Conservation (phyloP, 805 yeast genomes). For the Zygoascus tannicola region DNA sequence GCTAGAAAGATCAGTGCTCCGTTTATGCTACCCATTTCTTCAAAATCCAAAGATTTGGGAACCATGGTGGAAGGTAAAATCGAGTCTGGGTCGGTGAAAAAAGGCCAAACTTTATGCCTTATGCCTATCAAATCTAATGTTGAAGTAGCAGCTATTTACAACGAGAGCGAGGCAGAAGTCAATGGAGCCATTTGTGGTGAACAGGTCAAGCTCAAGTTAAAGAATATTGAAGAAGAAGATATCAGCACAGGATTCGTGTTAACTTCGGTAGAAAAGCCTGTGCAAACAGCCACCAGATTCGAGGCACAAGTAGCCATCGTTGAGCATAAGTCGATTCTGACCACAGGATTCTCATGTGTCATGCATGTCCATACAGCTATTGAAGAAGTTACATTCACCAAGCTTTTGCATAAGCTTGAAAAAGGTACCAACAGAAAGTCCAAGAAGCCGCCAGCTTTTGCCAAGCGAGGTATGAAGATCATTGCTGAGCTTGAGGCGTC, state of each 20-base stretch:
- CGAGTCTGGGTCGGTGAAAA: slow-evolving; percentile 88
- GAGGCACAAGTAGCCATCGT: slow-evolving; percentile 97
- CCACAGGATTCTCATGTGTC: slow-evolving; percentile 94
- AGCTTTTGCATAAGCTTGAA: slow-evolving; percentile 84
- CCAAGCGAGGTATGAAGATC: slow-evolving; percentile 97
- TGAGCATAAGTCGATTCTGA: slow-evolving; percentile 86
- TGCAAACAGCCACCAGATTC: slow-evolving; percentile 79
- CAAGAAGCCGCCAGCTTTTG: slow-evolving; percentile 96
- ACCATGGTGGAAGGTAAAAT: slow-evolving; percentile 97
- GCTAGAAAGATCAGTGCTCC: slow-evolving; percentile 89
- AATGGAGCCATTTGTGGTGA: slow-evolving; percentile 90
- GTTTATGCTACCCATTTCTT: slow-evolving; percentile 91
- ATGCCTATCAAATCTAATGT: slow-evolving; percentile 88
- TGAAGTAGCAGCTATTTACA: slow-evolving; percentile 80
- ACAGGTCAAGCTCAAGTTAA: slow-evolving; percentile 86
- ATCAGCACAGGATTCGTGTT: slow-evolving; percentile 85
- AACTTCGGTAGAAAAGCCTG: slow-evolving; percentile 79
- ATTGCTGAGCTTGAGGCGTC: slow-evolving; percentile 82
- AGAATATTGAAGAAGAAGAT: slow-evolving; percentile 97
- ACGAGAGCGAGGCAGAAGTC: slow-evolving; percentile 93
- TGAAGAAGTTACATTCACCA: slow-evolving; percentile 80
- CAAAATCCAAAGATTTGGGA: slow-evolving; percentile 95
- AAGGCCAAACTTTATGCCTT: slow-evolving; percentile 61
- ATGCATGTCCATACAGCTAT: slow-evolving; percentile 99
- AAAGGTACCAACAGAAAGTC: slow-evolving; percentile 95